These are phyloP conservation scores for Amylocarpus encephaloides DNA, from an alignment of 2,329 filamentous ascomycete species.

Conservation along the genomic window DNA sequence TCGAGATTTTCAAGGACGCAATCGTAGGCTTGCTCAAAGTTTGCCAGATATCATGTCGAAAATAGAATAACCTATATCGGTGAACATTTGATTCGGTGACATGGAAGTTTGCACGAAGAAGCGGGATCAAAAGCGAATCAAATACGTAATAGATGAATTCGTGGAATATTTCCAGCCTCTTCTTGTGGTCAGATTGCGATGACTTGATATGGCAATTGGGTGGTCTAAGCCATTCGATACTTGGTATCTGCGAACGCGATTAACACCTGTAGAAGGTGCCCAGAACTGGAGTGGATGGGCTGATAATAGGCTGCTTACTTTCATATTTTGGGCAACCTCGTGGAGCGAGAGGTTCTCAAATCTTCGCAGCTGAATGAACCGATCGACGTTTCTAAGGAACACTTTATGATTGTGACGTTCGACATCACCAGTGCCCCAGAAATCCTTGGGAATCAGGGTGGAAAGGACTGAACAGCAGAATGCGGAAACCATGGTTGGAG, in stretches of 20 bases:
- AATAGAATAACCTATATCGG: slow-evolving; percentile 81
- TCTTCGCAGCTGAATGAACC: slow-evolving; percentile 68
- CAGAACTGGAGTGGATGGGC: background rate
- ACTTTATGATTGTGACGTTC: slow-evolving; percentile 52
- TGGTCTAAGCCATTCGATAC: slow-evolving; percentile 67
- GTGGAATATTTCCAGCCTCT: slow-evolving; percentile 70
- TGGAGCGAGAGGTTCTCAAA: slow-evolving; percentile 80
- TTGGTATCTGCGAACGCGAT: slow-evolving; percentile 47
- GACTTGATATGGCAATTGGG: slow-evolving; percentile 48
- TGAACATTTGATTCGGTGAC: slow-evolving; percentile 84
- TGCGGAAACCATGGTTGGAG: slow-evolving; percentile 64
- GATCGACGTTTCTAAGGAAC: slow-evolving; percentile 65
- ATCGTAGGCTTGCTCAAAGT: slow-evolving; percentile 69
- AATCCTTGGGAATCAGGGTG: slow-evolving; percentile 64
- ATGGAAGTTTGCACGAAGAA: slow-evolving; percentile 84
- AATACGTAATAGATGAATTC: slow-evolving; percentile 92
- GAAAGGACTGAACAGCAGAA: slow-evolving; percentile 75
- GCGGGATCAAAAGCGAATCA: slow-evolving; percentile 82
- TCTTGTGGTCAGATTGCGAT: slow-evolving; percentile 64
- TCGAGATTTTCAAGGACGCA: slow-evolving; percentile 55
- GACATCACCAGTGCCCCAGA: slow-evolving; percentile 60
- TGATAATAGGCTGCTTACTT: slow-evolving; percentile 43
- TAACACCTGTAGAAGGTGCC: background rate
- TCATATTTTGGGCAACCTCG: slow-evolving; percentile 67
- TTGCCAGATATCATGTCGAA: slow-evolving; percentile 89